Conservation (phyloP, 2,329 filamentous ascomycete species). For the Ophiosphaerella herpotricha region DNA sequence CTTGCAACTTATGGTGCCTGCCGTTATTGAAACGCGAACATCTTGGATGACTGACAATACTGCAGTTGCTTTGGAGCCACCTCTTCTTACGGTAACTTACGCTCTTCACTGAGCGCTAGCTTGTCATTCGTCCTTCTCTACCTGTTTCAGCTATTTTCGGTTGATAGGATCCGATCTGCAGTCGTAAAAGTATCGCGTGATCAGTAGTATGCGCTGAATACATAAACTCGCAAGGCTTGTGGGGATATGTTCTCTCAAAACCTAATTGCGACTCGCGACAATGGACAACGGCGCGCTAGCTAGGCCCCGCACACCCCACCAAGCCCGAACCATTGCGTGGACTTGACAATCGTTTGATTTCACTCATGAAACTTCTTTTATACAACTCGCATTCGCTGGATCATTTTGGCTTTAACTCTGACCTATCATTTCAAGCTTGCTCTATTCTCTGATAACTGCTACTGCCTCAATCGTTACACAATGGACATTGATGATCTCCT, state of each 20-base stretch:
- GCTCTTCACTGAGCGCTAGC: too few relatives aligned
- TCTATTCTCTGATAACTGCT: too few relatives aligned
- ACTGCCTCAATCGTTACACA: not conserved
- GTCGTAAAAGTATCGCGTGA: too few relatives aligned
- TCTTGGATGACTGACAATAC: not conserved
- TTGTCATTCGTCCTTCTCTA: too few relatives aligned
- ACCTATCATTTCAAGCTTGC: too few relatives aligned
- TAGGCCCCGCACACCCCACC: slow-evolving; percentile 1
- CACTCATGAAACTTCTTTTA: too few relatives aligned
- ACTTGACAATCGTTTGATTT: not conserved
- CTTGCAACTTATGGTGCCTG: not conserved
- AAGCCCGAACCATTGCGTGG: not conserved
- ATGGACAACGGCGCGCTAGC: slow-evolving; percentile 1
- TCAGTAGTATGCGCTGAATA: too few relatives aligned
- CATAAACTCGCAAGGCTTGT: too few relatives aligned
- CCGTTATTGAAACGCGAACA: not conserved
- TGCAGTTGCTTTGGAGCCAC: too few relatives aligned
- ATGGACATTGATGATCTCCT: slow-evolving; percentile 60
- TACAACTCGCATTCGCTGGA: not conserved
- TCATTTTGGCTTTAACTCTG: not conserved
- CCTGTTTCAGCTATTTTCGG: too few relatives aligned
- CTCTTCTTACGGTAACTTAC: too few relatives aligned
- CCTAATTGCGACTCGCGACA: not conserved
- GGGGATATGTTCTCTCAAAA: not conserved
- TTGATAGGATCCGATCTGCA: too few relatives aligned